Base-by-base conservation (phyloP, 2,329 filamentous ascomycete species). In the Fusarium austroafricanum region DNA sequence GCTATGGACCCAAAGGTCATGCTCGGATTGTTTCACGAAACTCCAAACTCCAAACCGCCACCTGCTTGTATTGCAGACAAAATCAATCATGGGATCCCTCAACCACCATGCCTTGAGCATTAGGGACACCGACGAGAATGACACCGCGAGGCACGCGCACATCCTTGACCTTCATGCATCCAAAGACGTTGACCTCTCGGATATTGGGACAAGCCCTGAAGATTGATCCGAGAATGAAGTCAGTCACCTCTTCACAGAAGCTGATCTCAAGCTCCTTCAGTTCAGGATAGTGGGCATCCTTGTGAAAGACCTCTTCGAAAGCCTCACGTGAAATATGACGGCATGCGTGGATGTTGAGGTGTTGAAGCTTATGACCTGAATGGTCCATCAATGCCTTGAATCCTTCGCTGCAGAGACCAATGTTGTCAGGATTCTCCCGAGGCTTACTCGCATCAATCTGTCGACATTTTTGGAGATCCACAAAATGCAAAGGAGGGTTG, bases 321-420 rank as follows among this genome's bases (percentile, higher is more conserved):
- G 92, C 89, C 17, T 86, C 80, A 33, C 86, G 83, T 2, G 88
- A 86, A 66, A 98, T 94, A 76, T 97, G 91, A 5, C 95, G 90
- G 75, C 93, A 97, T 0, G 91, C 92, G 15, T 92, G 87, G n/a
- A 97, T 83, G 74, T 96, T 92, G 33, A 98, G 82, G 39, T 86
- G 82, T 61, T 84, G 83, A 3, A 98, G 79, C 12, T 80, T 83
- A 2, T 80, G 75, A 6, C 92, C 92, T 0, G 94, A 97, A 75
- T 97, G 95, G 1, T 82, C 80, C 92, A 97, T 97, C 42, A 97
- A 80, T 0, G 93, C 92, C 67, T 85, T 82, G 80, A 98, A 95
- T 0, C 92, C 94, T 8, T 86, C 79, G 1, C 89, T 90, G 52
- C 90, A 93, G 31, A 97, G 84, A 3, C 94, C 95, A 43, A 95